phyloP scores from a whole-genome alignment of 106 monocot genomes.

The Dioscorea zingiberensis region DNA sequence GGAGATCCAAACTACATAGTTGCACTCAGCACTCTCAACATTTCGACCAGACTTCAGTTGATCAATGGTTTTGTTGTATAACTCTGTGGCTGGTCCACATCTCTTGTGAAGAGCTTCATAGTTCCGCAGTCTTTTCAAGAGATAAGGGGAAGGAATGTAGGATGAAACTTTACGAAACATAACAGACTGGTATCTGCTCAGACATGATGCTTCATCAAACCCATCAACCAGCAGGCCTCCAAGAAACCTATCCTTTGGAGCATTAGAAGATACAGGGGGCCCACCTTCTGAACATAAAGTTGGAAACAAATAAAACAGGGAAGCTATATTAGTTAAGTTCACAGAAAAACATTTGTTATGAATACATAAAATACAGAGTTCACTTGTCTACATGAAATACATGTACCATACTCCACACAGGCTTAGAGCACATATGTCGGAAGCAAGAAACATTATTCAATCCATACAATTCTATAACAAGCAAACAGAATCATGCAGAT shows the following conservation, averaged over 20 bases:
- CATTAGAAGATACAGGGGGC: not conserved
- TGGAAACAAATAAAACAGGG: too few species aligned
- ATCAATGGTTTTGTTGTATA: conserved; percentile 11
- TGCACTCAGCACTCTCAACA: conserved; percentile 10
- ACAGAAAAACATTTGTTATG: too few species aligned
- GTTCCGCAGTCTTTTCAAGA: conserved; percentile 21
- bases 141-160: conserved; percentile 24
- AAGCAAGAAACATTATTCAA: too few species aligned
- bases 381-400: too few species aligned
- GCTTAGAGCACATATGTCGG: too few species aligned
- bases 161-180: conserved; percentile 20
- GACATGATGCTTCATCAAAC: conserved; percentile 4
- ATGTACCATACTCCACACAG: too few species aligned
- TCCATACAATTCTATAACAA: too few species aligned
- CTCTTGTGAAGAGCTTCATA: conserved; percentile 30
- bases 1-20: conserved; percentile 28
- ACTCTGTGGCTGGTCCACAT: conserved; percentile 20
- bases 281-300: not conserved
- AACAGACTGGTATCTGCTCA: conserved; percentile 20
- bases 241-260: not conserved
- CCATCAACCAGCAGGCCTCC: conserved; percentile 1
- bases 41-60: conserved; percentile 17
- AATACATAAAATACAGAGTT: too few species aligned
- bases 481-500: too few species aligned
- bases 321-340: too few species aligned